A percentile compares a stretch with the other conserved stretches of the same genome.
Conservation (phyloP, 2,329 filamentous ascomycete genomes). For the Fusarium floridanum region DNA sequence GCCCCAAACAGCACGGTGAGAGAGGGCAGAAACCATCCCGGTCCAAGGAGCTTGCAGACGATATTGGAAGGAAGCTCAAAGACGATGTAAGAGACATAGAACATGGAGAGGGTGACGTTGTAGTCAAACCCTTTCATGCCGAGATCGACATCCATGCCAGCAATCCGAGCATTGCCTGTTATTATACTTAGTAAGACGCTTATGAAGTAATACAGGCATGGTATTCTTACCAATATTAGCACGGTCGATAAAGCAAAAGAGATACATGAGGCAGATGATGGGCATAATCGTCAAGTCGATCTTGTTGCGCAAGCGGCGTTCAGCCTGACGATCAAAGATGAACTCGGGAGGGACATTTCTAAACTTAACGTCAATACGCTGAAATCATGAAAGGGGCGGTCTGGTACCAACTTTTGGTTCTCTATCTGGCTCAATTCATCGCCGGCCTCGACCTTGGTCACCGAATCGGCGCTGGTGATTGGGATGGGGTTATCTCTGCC, state of each 20-base stretch:
- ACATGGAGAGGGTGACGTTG: slow-evolving; percentile 68
- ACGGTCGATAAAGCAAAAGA: slow-evolving; percentile 77
- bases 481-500: background rate
- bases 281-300: slow-evolving; percentile 11
- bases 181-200: background rate
- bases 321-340: background rate
- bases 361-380: too few relatives aligned
- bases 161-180: slow-evolving; percentile 62
- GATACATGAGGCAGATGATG: slow-evolving; percentile 30
- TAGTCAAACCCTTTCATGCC: slow-evolving; percentile 68
- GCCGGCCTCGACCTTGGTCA: background rate
- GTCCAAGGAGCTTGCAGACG: slow-evolving; percentile 72
- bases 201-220: background rate
- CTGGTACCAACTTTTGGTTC: background rate
- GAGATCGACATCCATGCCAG: slow-evolving; percentile 68
- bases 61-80: slow-evolving; percentile 76
- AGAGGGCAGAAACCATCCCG: slow-evolving; percentile 73
- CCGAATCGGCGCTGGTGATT: slow-evolving; percentile 1
- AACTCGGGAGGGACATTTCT: background rate
- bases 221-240: slow-evolving; percentile 73
- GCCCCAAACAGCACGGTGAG: slow-evolving; percentile 68
- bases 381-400: background rate
- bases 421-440: slow-evolving; percentile 6
- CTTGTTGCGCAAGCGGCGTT: slow-evolving; percentile 6
- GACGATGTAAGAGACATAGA: slow-evolving; percentile 74